A percentile compares a stretch with the other conserved stretches of the same genome.
phyloP scores from a whole-genome alignment of 1,284 basidiomycete genomes.

The Microstroma glucosiphilum region DNA sequence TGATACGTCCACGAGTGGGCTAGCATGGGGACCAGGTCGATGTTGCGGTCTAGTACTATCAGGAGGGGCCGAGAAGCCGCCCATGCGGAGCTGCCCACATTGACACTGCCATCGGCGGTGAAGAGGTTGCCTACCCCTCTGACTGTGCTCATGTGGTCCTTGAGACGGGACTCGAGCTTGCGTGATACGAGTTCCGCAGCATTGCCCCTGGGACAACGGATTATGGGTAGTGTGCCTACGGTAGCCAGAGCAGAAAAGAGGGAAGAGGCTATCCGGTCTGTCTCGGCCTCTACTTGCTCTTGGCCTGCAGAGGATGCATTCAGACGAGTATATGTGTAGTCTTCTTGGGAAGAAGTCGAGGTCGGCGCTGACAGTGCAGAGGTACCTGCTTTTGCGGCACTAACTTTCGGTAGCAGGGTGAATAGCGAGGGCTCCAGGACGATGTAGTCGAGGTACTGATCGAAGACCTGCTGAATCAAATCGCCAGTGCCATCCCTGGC shows the following conservation, averaged over 20 bases:
- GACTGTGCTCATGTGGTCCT: constrained; percentile 81
- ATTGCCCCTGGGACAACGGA: constrained; percentile 88
- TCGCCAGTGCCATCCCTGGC: constrained; percentile 79
- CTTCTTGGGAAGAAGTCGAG: background rate
- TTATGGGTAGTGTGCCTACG: constrained; percentile 84
- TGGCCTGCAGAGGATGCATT: constrained; percentile 89
- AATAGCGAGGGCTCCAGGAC: constrained; percentile 90
- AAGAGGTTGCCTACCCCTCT: constrained; percentile 46
- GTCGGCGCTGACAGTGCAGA: background rate
- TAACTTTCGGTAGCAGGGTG: constrained; percentile 65
- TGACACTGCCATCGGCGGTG: constrained; percentile 25
- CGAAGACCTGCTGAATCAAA: constrained; percentile 42
- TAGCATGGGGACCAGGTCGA: constrained; percentile 89
- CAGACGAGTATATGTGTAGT: constrained; percentile 67
- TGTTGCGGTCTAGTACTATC: constrained; percentile 85
- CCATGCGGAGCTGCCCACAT: constrained; percentile 20
- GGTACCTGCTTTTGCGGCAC: background rate
- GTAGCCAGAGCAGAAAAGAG: constrained; percentile 91
- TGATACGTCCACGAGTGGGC: constrained; percentile 99
- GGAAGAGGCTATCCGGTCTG: constrained; percentile 83
- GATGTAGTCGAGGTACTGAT: constrained; percentile 92
- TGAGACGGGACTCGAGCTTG: constrained; percentile 84
- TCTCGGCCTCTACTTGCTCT: constrained; percentile 84
- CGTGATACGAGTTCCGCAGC: constrained; percentile 97
- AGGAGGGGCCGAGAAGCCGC: constrained; percentile 56